A percentile compares a stretch with the other conserved stretches of the same genome.
These are phyloP conservation scores for Epichloe festucae DNA, from an alignment of 2,329 filamentous ascomycete species.

Conservation along the genomic window DNA sequence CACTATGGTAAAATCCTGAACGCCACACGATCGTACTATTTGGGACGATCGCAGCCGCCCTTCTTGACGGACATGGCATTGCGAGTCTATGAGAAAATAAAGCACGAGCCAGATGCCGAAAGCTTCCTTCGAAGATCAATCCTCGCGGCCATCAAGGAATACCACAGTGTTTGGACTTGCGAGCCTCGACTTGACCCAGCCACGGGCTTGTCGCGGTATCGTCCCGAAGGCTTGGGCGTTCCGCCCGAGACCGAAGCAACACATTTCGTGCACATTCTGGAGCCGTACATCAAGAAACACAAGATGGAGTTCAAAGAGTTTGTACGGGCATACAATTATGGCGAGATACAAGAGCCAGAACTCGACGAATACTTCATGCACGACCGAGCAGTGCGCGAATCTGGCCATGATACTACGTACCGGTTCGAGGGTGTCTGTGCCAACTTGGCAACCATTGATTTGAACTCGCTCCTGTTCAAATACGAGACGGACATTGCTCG, in stretches of 20 bases:
- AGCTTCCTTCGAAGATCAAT: slow-evolving; percentile 74
- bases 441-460: slow-evolving; percentile 81
- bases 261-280: slow-evolving; percentile 74
- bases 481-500: slow-evolving; percentile 90
- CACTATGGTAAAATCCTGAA: slow-evolving; percentile 99
- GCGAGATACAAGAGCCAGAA: slow-evolving; percentile 66
- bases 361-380: slow-evolving; percentile 93
- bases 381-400: slow-evolving; percentile 89
- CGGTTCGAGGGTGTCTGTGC: slow-evolving; percentile 80
- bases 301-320: slow-evolving; percentile 73
- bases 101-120: slow-evolving; percentile 63
- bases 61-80: slow-evolving; percentile 97
- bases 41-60: slow-evolving; percentile 85
- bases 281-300: slow-evolving; percentile 74
- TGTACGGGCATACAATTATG: slow-evolving; percentile 75
- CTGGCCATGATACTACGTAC: slow-evolving; percentile 92
- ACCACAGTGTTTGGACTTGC: slow-evolving; percentile 76
- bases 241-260: slow-evolving; percentile 82
- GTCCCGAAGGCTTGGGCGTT: slow-evolving; percentile 71
- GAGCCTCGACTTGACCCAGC: slow-evolving; percentile 64
- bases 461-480: slow-evolving; percentile 92
- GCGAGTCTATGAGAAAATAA: slow-evolving; percentile 85
- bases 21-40: slow-evolving; percentile 90
- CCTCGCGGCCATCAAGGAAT: slow-evolving; percentile 92
- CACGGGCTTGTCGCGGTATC: slow-evolving; percentile 73